phyloP scores from a whole-genome alignment of 202 grass and related monocot genomes.

The Setaria viridis region DNA sequence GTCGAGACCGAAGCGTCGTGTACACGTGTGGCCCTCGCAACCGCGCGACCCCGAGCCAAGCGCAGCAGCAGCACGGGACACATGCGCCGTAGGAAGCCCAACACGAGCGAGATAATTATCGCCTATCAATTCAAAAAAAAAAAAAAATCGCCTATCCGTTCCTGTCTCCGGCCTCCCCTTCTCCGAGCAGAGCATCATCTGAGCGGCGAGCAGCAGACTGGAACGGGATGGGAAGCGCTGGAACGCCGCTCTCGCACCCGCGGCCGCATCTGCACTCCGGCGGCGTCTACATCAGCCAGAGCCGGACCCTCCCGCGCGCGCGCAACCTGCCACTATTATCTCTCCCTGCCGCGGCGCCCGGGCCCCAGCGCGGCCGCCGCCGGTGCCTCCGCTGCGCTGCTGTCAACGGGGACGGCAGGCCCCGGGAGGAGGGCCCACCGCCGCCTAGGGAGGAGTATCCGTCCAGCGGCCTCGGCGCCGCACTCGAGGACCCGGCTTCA shows the following conservation, averaged over 20 bases:
- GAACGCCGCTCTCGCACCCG: conserved; percentile 52
- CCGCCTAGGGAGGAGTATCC: conserved; percentile 36
- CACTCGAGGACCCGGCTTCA: conserved; percentile 47
- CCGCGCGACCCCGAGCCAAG: no score
- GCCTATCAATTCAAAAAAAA: no score
- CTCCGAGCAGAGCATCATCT: background rate
- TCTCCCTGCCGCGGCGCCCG: background rate
- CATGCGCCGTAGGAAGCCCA: no score
- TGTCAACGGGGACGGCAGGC: conserved; percentile 1
- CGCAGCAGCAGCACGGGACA: no score
- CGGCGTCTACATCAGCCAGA: conserved; percentile 13
- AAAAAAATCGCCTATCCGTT: conserved; percentile 9
- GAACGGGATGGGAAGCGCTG: conserved; percentile 49
- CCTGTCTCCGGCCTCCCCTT: background rate
- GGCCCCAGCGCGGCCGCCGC: background rate
- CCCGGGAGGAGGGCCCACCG: conserved; percentile 14
- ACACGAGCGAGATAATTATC: no score
- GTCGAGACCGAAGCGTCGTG: no score
- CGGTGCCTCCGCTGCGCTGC: conserved; percentile 46
- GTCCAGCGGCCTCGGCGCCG: conserved; percentile 36
- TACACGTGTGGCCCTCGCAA: no score
- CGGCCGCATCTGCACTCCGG: conserved; percentile 37
- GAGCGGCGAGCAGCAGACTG: conserved; percentile 6
- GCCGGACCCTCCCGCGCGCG: background rate
- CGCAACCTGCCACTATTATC: background rate